Evolutionary conservation across 305 asterid genomes (phyloP).

Genomic region (Fraxinus platypoda): DNA sequence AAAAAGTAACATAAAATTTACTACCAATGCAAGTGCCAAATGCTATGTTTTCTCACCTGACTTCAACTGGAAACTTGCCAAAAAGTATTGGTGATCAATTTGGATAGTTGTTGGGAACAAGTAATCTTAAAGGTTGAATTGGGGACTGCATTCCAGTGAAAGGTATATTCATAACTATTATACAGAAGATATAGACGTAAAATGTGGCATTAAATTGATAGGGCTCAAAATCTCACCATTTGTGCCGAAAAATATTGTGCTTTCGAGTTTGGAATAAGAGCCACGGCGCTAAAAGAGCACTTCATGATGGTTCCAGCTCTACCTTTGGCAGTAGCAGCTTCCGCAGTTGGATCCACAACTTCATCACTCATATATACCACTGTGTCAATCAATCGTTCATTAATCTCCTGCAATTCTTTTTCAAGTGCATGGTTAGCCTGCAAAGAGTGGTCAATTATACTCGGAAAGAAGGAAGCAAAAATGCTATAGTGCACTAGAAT

Average conservation of each 20-base stretch:
- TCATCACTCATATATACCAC: conserved; percentile 73
- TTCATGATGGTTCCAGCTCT: conserved; percentile 81
- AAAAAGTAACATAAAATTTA: not conserved
- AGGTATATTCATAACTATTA: conserved; percentile 22
- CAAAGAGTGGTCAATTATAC: conserved; percentile 23
- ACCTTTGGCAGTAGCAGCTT: conserved; percentile 70
- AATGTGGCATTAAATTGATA: conserved; percentile 5
- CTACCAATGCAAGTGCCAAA: not conserved
- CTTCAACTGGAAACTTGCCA: conserved; percentile 86
- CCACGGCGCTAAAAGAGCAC: conserved; percentile 83
- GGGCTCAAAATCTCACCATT: conserved; percentile 53
- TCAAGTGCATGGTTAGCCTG: conserved; percentile 85
- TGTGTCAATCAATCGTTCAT: conserved; percentile 79
- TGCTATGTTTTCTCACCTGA: conserved; percentile 48
- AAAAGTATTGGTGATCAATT: conserved; percentile 78
- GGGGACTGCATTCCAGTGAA: conserved; percentile 65
- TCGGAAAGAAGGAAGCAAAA: not conserved
- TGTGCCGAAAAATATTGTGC: conserved; percentile 90
- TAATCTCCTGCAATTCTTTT: conserved; percentile 86
- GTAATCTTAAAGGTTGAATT: conserved; percentile 84
- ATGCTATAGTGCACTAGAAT: not conserved
- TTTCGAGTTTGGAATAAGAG: conserved; percentile 80
- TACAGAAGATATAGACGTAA: conserved; percentile 17
- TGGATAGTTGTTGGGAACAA: conserved; percentile 75
- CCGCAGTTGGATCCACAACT: conserved; percentile 76